Conservation (phyloP, 148 eudicot species). For the Rhododendron kiyosumense region DNA sequence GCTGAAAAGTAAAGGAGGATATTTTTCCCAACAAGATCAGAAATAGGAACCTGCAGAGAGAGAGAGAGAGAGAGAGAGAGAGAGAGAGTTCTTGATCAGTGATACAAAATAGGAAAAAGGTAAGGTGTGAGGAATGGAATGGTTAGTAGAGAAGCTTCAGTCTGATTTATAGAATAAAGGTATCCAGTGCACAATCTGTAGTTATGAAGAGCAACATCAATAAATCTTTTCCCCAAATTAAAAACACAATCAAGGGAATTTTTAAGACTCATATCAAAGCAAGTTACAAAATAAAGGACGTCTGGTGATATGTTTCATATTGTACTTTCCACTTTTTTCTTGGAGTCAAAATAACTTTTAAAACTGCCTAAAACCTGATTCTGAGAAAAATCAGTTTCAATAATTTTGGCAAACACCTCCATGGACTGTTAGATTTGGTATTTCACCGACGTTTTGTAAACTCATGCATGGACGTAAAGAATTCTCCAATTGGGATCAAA, state of each 20-base stretch:
- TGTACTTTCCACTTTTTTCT: not conserved
- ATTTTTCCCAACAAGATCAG: slow-evolving; percentile 50
- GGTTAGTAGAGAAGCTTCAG: not conserved
- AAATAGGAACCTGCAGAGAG: slow-evolving; percentile 36
- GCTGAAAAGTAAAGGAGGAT: slow-evolving; percentile 60
- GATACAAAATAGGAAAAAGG: not conserved
- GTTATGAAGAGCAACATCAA: not conserved
- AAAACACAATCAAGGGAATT: not conserved
- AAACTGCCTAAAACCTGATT: not conserved
- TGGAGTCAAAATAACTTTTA: not conserved
- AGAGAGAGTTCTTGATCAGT: not conserved
- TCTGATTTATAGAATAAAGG: not conserved
- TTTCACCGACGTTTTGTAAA: too few species aligned
- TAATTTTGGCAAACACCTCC: not conserved
- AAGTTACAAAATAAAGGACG: too few species aligned
- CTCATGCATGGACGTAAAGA: too few species aligned
- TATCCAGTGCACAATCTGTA: not conserved
- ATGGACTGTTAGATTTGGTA: not conserved
- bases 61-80: not conserved
- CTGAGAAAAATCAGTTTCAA: not conserved
- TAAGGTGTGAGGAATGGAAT: not conserved
- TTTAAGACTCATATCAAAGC: not conserved
- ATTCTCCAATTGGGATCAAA: too few species aligned
- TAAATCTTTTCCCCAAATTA: not conserved
- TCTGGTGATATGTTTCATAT: too few species aligned